phyloP scores from a whole-genome alignment of 352 stramenopile genomes.

The Blastocystis sp. region DNA sequence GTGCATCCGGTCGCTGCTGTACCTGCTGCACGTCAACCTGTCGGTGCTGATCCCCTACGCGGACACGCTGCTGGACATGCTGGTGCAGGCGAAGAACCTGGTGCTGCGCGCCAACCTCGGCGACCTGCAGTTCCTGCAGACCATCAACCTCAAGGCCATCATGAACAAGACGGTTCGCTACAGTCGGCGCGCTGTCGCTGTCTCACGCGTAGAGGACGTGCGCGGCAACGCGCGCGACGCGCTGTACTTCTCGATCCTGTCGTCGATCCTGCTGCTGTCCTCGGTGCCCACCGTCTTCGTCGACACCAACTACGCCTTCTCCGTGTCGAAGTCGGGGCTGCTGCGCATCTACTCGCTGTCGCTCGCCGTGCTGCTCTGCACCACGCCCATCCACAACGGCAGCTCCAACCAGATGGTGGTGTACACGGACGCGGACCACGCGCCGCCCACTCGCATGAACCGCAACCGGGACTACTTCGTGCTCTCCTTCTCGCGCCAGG shows the following conservation, averaged over 20 bases:
- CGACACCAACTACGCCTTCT: constrained; percentile 41
- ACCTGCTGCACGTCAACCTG: background rate
- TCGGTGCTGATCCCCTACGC: background rate
- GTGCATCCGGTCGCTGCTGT: constrained; percentile 29
- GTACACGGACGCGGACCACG: background rate
- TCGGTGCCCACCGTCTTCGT: constrained; percentile 44
- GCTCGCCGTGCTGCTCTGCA: background rate
- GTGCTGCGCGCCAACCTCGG: background rate
- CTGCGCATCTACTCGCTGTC: constrained; percentile 39
- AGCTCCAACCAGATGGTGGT: constrained; percentile 21
- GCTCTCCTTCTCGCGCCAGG: background rate
- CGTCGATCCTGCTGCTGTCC: constrained; percentile 46
- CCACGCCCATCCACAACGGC: constrained; percentile 29
- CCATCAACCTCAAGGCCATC: constrained; percentile 22
- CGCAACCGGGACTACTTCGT: constrained; percentile 51
- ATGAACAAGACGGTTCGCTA: constrained; percentile 55
- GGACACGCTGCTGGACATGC: constrained; percentile 17
- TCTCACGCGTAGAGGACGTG: constrained; percentile 33
- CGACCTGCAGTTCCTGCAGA: constrained; percentile 25
- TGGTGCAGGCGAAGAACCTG: constrained; percentile 5
- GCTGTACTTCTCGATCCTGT: constrained; percentile 45
- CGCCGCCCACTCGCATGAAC: background rate
- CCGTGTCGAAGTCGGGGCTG: constrained; percentile 7
- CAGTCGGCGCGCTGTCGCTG: background rate
- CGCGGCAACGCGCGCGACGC: constrained; percentile 6